phyloP scores from a whole-genome alignment of 2,329 filamentous ascomycete genomes.

The Botrytis porri region DNA sequence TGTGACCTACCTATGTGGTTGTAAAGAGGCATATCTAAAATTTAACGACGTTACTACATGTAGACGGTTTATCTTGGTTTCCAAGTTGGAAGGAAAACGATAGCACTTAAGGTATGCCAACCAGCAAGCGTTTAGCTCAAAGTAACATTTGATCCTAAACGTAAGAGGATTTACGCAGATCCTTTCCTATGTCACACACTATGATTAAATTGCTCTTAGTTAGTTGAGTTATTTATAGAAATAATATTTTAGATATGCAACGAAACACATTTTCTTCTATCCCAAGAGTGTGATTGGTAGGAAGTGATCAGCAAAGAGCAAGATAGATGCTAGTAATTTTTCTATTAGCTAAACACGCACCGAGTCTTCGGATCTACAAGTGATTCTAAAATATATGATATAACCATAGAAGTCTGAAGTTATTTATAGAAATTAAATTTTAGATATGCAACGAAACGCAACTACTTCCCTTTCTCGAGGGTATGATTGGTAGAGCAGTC shows the following conservation, averaged over 20 bases:
- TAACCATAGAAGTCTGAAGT: too few species aligned
- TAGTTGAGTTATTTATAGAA: not conserved
- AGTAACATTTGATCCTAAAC: too few species aligned
- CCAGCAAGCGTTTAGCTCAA: not conserved
- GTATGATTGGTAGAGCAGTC: too few species aligned
- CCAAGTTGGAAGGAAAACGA: not conserved
- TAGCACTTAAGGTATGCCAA: not conserved
- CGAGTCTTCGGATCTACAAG: too few species aligned
- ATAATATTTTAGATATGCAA: not conserved
- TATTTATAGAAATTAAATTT: not conserved
- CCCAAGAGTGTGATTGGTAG: too few species aligned
- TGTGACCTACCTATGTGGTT: not conserved
- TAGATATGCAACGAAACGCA: not conserved
- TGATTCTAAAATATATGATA: too few species aligned
- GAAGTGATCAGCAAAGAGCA: too few species aligned
- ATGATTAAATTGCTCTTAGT: not conserved
- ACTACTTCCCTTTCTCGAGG: not conserved
- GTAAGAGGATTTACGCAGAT: not conserved
- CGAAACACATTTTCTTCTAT: not conserved
- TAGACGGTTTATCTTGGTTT: not conserved
- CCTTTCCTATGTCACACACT: too few species aligned
- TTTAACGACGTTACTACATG: not conserved
- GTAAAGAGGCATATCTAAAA: not conserved
- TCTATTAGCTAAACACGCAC: too few species aligned
- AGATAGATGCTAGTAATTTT: too few species aligned